Percentiles rank a stretch among this genome's conserved stretches.
phyloP scores from a whole-genome alignment of 495 filamentous ascomycete species.

The Aspergillus taichungensis region DNA sequence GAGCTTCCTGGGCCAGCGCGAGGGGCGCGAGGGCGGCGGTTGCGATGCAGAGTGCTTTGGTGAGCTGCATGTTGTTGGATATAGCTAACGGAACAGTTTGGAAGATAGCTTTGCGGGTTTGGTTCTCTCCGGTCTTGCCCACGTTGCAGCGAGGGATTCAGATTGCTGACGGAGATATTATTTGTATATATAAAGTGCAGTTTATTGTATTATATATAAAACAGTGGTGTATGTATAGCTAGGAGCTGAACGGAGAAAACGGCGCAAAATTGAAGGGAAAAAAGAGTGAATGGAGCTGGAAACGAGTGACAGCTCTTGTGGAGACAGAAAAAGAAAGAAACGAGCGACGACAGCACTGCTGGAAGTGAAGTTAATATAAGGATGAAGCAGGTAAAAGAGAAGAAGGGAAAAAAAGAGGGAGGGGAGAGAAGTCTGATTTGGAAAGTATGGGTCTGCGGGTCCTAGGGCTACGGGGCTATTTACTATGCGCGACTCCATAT shows the following conservation, averaged over 20 bases:
- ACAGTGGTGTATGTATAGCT: too few species aligned
- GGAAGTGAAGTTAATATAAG: background rate
- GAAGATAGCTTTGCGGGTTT: slow-evolving; percentile 1
- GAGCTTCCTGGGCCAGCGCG: too few species aligned
- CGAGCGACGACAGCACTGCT: slow-evolving; percentile 19
- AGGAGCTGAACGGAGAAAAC: background rate
- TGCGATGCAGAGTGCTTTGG: slow-evolving; percentile 26
- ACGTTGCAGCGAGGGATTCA: background rate
- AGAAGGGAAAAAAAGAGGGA: slow-evolving; percentile 9
- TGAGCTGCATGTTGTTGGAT: slow-evolving; percentile 26
- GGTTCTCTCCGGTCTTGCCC: background rate
- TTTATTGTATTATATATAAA: background rate
- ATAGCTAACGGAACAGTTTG: background rate
- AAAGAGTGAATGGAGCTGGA: slow-evolving; percentile 34
- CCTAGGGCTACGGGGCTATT: too few species aligned
- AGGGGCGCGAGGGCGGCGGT: slow-evolving; percentile 24
- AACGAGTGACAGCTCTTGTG: slow-evolving; percentile 35
- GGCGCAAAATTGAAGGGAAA: background rate
- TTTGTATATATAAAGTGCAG: background rate
- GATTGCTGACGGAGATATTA: background rate
- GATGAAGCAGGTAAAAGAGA: slow-evolving; percentile 10
- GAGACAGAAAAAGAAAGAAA: slow-evolving; percentile 9
- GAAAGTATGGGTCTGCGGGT: too few species aligned
- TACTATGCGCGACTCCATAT: too few species aligned
- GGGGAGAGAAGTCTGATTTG: slow-evolving; percentile 3